phyloP scores from a whole-genome alignment of 352 stramenopile genomes.

The Pythium aquatile region DNA sequence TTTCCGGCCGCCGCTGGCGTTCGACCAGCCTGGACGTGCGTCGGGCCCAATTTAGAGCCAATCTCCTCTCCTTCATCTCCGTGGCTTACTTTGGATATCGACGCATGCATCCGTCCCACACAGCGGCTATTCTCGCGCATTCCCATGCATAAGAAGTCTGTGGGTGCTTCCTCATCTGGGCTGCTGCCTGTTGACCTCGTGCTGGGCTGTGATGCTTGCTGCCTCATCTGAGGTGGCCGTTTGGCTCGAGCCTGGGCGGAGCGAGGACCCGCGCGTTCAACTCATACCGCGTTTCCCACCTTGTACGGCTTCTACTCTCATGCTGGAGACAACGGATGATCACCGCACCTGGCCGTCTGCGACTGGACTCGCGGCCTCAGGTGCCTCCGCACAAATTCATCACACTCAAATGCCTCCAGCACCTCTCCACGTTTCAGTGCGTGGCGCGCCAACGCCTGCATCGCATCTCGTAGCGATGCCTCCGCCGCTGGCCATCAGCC shows the following conservation, averaged over 20 bases:
- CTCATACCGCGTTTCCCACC: conserved; percentile 4
- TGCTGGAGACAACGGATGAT: background rate
- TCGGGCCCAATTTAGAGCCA: background rate
- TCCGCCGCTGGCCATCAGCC: background rate
- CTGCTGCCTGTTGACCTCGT: background rate
- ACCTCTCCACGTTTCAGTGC: conserved; percentile 1
- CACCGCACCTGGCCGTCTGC: background rate
- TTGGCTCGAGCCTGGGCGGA: background rate
- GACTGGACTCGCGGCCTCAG: background rate
- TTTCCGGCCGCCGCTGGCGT: background rate
- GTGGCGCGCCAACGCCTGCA: background rate
- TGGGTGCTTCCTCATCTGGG: background rate
- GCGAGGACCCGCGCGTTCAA: background rate
- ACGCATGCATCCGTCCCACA: background rate
- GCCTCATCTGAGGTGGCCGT: background rate
- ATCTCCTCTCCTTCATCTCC: background rate
- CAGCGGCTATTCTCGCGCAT: background rate
- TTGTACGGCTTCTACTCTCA: background rate
- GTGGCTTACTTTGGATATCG: background rate
- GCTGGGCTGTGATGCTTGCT: background rate
- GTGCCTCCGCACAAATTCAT: background rate
- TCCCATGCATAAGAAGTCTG: conserved; percentile 5
- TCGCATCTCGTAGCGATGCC: background rate
- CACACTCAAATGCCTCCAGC: background rate
- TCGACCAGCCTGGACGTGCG: background rate